Evolutionary conservation across 441 rosid species (phyloP), one percentile per base, ranked within the genome.

Genomic region (Iberis amara): DNA sequence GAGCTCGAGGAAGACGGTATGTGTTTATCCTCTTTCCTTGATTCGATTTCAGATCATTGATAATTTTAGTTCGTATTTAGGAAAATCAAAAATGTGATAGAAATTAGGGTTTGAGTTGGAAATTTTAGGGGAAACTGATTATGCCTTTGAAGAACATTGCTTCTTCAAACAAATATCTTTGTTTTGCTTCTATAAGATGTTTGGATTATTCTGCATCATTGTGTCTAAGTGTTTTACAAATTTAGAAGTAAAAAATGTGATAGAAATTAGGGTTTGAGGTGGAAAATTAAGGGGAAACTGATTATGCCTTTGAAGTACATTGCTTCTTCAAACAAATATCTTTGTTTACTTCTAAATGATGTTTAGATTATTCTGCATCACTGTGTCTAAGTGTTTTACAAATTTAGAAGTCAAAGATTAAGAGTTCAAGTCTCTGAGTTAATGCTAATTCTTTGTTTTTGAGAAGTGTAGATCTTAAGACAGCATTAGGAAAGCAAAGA

Each of bases 1-100:
- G 96, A 92, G 36, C 86, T 86, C 11, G 98, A 92, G 56, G 98
- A 92, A 71, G 98, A 92, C 59, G 96, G 98, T 88, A 10, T 4
- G 15, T 18, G 11, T 31, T 8, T 26, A 48, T 4, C 28, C 11
- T 38, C n/a, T 12, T 2, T 6, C 46, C 50, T 32, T 21, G 15
- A 31, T 18, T 30, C 45, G 21, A 18, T 18, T 6, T 60, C 27
- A 18, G 33, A 4, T 52, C 8, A 44, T 33, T 36, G 44, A 14
- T 24, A 6, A 3, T 23, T 41, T 26, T 7, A 53, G 11, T 36
- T 30, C n/a, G 40, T 47, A 10, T 39, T 39, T 43, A 47, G 39
- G 6, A 47, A 31, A 7, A 0, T 51, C 4, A 11, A 9, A 33
- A 33, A 8, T 33, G 7, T 7, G 35, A 8, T 2, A 31, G 9